Evolutionary conservation across 495 filamentous ascomycete genomes (phyloP), one percentile per base, ranked within the genome.

Genomic region (Penicillium ucsense): DNA sequence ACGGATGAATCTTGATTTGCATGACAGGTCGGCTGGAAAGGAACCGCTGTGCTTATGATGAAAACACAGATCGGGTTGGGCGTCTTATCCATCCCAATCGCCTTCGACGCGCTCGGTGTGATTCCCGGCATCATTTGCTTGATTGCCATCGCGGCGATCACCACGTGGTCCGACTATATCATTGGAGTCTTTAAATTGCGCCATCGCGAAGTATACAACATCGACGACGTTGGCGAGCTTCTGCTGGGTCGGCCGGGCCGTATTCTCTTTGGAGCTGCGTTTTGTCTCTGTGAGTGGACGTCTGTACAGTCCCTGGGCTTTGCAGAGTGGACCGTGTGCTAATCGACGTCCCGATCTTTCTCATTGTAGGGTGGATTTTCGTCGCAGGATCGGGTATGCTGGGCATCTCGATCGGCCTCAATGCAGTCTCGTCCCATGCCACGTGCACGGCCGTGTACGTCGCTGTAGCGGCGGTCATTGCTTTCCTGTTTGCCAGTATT

Each of bases 151-250:
- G 85, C 84, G 3, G 49, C 77, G 7, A 62, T 86, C 11, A 81
- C 85, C 31, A 82, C 82, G 35, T 90, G 88, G 70, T 84, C 83
- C 10, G 81, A 81, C 60, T 86, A 83, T 47, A 73, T 87, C 41
- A 71, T 89, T 45, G 84, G 81, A 35, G 77, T 83, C 54, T 81
- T 90, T 52, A 87, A 86, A 60, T 38, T 83, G 8, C 70, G 70
- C 45, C 81, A 81, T 61, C 85, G 83, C 4, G 63, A 80, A 20
- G 76, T 89, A 7, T 68, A 80, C 47, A 73, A 79, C 52, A 83
- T 88, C 45, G 80, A 82, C 35, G 84, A 90, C 60, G 84, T 75
- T 4, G 81, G 81, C 5, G 64, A 68, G 9, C 54, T 89, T 41
- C 75, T 88, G 49, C 76, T 80, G 59, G 84, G 83, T 9, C 60